Evolutionary conservation across 306 rosid species (phyloP).

Genomic region (Fragaria ananassa): DNA sequence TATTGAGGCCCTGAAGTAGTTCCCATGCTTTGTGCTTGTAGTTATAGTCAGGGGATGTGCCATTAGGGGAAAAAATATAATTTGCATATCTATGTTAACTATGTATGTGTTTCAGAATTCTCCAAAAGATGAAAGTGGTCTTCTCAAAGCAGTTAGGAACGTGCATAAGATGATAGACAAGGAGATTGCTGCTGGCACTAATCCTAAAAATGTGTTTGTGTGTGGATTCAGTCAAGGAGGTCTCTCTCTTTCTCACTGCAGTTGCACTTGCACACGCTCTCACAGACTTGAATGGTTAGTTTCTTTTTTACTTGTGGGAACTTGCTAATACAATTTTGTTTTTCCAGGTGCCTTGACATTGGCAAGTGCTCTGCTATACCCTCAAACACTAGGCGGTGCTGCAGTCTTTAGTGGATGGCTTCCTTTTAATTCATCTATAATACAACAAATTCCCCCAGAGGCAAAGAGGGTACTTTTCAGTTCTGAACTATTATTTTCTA

Average conservation of each 20-base stretch:
- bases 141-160: slow-evolving; percentile 69
- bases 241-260: slow-evolving; percentile 24
- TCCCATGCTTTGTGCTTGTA: background rate
- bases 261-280: background rate
- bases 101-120: slow-evolving; percentile 45
- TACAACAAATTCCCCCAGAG: slow-evolving; percentile 50
- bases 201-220: slow-evolving; percentile 70
- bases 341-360: slow-evolving; percentile 77
- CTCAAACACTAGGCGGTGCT: slow-evolving; percentile 85
- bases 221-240: slow-evolving; percentile 99
- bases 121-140: slow-evolving; percentile 59
- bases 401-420: slow-evolving; percentile 90
- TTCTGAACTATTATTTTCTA: slow-evolving; percentile 2
- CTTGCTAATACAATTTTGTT: slow-evolving; percentile 9
- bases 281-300: background rate
- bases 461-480: slow-evolving; percentile 60
- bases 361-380: slow-evolving; percentile 83
- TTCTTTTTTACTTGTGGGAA: slow-evolving; percentile 5
- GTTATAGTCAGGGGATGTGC: background rate
- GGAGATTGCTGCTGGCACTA: slow-evolving; percentile 74
- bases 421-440: slow-evolving; percentile 65
- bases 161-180: slow-evolving; percentile 82
- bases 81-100: background rate
- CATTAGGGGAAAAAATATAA: background rate
- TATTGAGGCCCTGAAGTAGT: background rate